Base-by-base conservation (phyloP, 2,329 filamentous ascomycete species). In the Pezicula rhizophila region DNA sequence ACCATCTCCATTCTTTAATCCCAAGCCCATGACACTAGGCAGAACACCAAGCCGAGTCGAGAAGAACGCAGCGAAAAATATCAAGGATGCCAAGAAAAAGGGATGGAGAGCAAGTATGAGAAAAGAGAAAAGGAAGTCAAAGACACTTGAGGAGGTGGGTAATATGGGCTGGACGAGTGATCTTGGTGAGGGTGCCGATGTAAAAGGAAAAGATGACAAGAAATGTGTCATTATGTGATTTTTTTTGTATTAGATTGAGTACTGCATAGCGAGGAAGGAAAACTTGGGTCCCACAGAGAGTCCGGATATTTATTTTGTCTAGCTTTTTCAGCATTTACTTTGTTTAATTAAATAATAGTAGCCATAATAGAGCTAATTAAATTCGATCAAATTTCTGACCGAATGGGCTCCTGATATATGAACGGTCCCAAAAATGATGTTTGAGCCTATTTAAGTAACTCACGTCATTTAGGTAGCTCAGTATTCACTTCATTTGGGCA, bases 11-110 rank as follows among this genome's bases (percentile, higher is more conserved):
- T 56, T 49, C 37, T 47, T 55, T n/a, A 49, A 40, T 7, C 54
- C 52, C 31, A 59, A 54, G 15, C 41, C 51, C 8, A 45, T 52
- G 39, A 46, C 54, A 26, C 40, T 60, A 4, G 48, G 51, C 15
- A 55, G 62, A 60, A 54, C 69, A 33, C 66, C 71, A 34, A 82
- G 78, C 57, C 73, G 80, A 37, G 79, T 79, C 2, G 77, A 79
- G 59, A 70, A 78, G 25, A 80, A 79, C 49, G 80, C 80, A 5
- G 74, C 78, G 8, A 82, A 78, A 65, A 84, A 84, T 55, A 78
- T 84, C 25, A 71, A 75, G 15, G 79, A 83, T 52, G 80, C 80
- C 1, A 79, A 75, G 66, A 73, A 71, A 57, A 72, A 70, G 28
- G 79, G 80, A 1, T 84, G 80, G 79, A 56, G 61, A 48, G 53